Evolutionary conservation across 352 stramenopile genomes (phyloP), one percentile per base, ranked within the genome.

Genomic region (Globisporangium splendens): DNA sequence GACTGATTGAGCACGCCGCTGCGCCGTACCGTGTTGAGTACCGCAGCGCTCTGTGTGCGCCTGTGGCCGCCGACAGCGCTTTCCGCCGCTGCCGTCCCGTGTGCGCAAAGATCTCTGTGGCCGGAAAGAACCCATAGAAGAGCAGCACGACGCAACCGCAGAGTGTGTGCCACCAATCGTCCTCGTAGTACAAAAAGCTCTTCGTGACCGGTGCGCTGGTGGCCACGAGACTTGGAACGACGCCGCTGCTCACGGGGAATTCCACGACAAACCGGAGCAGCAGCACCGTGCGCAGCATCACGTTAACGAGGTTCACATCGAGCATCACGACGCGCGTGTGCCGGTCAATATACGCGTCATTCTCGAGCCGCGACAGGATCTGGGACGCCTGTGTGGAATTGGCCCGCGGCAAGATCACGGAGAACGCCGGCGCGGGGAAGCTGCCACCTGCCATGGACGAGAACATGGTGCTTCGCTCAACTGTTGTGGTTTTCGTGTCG

Each of bases 271-370:
- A 82, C 3, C 73, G 76, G 1, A 86, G 55, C 6, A 65, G 59
- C 4, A 72, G 39, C 15, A 80, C 50, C 39, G 72, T 66, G 20
- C 53, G 65, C 14, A 86, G 56, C 76, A 86, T 82, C 48, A 59
- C 62, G 50, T 82, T 83, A 59, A 69, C 72, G 3, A 86, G 3
- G 53, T 76, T 83, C 43, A 82, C 33, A 33, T 86, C 76, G 38
- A 83, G 24, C 63, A 83, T 68, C 14, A 82, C 55, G 8, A 54
- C 64, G 13, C 71, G 76, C 7, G 76, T 83, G 20, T 74, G 58
- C 0, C 18, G 28, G 22, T 83, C 76, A 8, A 86, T 28, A 60
- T 82, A 83, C 4, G 17, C 47, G 51, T 66, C 65, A 14, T 44
- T 57, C 24, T 71, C 53, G 0, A 86, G 54, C 46, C 50, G 65